These are phyloP conservation scores for Clarkia xantiana DNA, from an alignment of 345 rosid genomes.

Conservation along the genomic window DNA sequence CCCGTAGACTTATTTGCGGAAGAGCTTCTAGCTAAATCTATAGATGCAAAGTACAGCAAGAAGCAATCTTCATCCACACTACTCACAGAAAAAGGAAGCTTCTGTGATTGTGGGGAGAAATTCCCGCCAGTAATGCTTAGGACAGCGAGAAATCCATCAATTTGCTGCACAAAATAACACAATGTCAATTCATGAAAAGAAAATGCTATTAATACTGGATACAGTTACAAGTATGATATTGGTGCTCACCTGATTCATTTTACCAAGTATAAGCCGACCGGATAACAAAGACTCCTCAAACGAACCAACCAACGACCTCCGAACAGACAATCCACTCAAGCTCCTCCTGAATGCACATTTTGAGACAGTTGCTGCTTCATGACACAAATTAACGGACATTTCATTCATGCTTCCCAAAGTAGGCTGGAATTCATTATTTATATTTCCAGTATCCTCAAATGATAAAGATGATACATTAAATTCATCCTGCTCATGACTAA, in stretches of 20 bases:
- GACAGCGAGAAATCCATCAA: conserved; percentile 90
- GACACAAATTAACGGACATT: conserved; percentile 19
- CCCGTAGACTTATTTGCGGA: conserved; percentile 33
- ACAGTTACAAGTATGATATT: no score
- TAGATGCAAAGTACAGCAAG: conserved; percentile 67
- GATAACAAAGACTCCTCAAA: conserved; percentile 91
- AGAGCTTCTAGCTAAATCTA: conserved; percentile 57
- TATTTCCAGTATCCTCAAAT: conserved; percentile 37
- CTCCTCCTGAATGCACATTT: conserved; percentile 34
- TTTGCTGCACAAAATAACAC: conserved; percentile 30
- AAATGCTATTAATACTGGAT: not conserved
- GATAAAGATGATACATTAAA: conserved; percentile 30
- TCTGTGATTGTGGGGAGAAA: conserved; percentile 75
- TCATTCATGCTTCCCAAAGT: conserved; percentile 38
- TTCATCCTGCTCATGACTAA: conserved; percentile 23
- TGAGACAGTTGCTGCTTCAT: conserved; percentile 30
- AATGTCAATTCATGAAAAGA: no score
- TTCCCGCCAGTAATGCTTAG: conserved; percentile 82
- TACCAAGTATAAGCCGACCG: conserved; percentile 61
- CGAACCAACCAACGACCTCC: conserved; percentile 92
- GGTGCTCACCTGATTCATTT: conserved; percentile 38
- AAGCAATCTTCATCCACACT: conserved; percentile 81
- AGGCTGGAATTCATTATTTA: conserved; percentile 36
- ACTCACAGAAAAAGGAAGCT: conserved; percentile 85
- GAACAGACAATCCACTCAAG: conserved; percentile 59